These are phyloP conservation scores for Odonthalia washingtoniensis DNA, from an alignment of 31 red algal genomes.

Conservation along the genomic window DNA sequence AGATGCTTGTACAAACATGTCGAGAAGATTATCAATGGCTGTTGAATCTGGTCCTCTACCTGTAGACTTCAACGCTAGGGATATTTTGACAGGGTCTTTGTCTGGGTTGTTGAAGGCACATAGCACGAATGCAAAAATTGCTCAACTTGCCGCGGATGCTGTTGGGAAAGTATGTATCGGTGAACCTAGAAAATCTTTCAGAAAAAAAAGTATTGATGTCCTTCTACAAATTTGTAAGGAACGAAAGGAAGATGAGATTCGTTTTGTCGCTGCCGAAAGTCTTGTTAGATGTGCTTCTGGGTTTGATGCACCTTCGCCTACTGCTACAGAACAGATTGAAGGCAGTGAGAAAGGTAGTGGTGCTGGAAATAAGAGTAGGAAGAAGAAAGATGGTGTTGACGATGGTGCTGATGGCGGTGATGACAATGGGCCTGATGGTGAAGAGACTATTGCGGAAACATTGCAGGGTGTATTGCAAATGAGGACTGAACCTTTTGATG, in stretches of 20 bases:
- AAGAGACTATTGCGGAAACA: not conserved
- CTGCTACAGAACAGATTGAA: too few species aligned
- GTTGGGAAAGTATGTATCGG: constrained; percentile 72
- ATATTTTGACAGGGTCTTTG: constrained; percentile 28
- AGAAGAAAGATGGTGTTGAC: too few species aligned
- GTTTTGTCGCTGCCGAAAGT: constrained; percentile 65
- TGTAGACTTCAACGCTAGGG: constrained; percentile 13
- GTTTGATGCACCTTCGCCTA: constrained; percentile 49
- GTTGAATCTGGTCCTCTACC: constrained; percentile 59
- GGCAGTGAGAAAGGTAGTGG: too few species aligned
- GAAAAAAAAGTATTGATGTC: constrained; percentile 37
- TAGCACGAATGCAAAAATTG: constrained; percentile 35
- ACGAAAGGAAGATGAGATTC: constrained; percentile 76
- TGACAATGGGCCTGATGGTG: not conserved
- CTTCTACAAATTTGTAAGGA: constrained; percentile 53
- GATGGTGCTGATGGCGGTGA: not conserved
- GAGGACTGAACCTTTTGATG: not conserved
- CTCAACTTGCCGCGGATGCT: constrained; percentile 55
- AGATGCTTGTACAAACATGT: constrained; percentile 9
- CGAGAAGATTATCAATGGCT: constrained; percentile 41
- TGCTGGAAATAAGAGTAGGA: too few species aligned
- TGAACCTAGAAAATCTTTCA: constrained; percentile 59
- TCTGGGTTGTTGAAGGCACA: constrained; percentile 55
- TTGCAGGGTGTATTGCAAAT: constrained; percentile 27
- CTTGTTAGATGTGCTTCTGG: constrained; percentile 51